Conservation (phyloP, 106 monocot species). For the Dendrobium nobile region DNA sequence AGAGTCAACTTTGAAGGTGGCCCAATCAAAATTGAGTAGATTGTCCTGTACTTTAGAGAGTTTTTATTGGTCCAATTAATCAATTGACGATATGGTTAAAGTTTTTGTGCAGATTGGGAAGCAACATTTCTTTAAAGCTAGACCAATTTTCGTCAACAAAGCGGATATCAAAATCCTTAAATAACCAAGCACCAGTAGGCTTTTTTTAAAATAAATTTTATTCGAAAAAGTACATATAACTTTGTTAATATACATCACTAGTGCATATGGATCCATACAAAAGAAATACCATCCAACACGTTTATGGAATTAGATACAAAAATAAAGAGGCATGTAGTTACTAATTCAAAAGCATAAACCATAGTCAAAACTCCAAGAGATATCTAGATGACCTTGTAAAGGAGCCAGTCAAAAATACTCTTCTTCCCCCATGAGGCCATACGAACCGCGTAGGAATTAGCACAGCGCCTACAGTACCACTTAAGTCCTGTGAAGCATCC, state of each 20-base stretch:
- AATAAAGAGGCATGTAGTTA: neutral
- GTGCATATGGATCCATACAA: neutral
- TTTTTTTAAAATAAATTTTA: neutral
- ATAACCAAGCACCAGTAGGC: neutral
- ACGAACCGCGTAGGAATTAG: conserved; percentile 59
- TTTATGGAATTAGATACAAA: neutral
- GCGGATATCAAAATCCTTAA: neutral
- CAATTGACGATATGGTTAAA: neutral
- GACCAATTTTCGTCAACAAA: neutral
- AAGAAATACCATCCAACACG: neutral
- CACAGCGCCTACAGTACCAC: conserved; percentile 18
- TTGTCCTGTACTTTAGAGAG: neutral
- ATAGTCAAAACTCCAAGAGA: neutral
- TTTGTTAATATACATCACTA: neutral
- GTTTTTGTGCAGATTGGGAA: neutral
- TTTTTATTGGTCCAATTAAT: neutral
- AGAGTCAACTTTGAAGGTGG: neutral
- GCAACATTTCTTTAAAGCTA: neutral
- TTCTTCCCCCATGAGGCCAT: conserved; percentile 79
- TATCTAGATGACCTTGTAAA: conserved; percentile 48
- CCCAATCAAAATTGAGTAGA: neutral
- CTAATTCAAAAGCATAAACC: neutral
- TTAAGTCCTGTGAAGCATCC: conserved; percentile 25
- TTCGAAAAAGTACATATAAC: neutral
- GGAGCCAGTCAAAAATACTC: conserved; percentile 61